A percentile compares a stretch with the other conserved stretches of the same genome.
These are phyloP conservation scores for Pterocarpus macrocarpus DNA, from an alignment of 306 rosid genomes.

Conservation along the genomic window DNA sequence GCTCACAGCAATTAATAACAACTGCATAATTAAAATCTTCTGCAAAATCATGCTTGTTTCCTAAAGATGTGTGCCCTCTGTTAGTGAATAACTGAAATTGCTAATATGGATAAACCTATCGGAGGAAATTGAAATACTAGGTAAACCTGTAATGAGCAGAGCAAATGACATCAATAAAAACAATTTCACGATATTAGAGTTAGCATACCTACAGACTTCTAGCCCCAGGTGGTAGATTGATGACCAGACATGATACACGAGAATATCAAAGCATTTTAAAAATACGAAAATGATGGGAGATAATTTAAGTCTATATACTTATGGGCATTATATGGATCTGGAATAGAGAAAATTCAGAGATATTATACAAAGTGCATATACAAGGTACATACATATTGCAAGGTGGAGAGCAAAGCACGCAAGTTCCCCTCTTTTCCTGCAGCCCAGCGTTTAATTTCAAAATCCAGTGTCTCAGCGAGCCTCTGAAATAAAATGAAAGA, in stretches of 20 bases:
- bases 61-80: no score
- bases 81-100: neutral
- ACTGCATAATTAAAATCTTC: neutral
- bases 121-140: conserved; percentile 38
- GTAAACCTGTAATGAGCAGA: conserved; percentile 15
- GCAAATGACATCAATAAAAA: conserved; percentile 17
- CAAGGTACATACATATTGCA: conserved; percentile 83
- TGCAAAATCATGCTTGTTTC: no score
- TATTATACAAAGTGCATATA: conserved; percentile 11
- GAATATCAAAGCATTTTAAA: conserved; percentile 11
- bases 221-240: conserved; percentile 31
- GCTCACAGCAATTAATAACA: conserved; percentile 4
- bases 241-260: conserved; percentile 22
- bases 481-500: conserved; percentile 65
- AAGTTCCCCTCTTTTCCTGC: conserved; percentile 98
- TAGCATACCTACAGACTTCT: conserved; percentile 10
- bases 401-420: conserved; percentile 89
- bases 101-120: conserved; percentile 3
- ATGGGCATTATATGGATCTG: conserved; percentile 26
- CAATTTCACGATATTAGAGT: conserved; percentile 15
- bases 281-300: neutral
- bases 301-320: conserved; percentile 21
- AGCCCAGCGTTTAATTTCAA: conserved; percentile 97
- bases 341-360: conserved; percentile 14
- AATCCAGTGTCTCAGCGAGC: conserved; percentile 83